These are phyloP conservation scores for Podospora australis DNA, from an alignment of 495 filamentous ascomycete genomes.

Conservation along the genomic window DNA sequence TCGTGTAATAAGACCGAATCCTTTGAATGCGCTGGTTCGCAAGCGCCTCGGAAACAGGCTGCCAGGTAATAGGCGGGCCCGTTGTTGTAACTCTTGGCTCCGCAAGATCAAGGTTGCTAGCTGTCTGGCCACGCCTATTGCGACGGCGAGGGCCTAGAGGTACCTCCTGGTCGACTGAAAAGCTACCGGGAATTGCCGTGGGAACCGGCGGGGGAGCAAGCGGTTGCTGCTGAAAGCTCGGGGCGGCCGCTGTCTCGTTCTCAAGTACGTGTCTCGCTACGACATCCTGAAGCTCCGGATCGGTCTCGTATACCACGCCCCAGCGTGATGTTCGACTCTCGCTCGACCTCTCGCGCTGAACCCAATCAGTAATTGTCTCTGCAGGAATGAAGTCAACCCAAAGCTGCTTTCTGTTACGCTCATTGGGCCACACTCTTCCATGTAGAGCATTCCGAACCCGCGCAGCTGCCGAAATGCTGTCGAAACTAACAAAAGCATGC, in stretches of 20 bases:
- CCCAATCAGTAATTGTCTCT: constrained; percentile 66
- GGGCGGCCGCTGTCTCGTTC: neutral
- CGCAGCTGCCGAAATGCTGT: constrained; percentile 60
- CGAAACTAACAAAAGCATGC: constrained; percentile 76
- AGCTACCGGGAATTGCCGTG: constrained; percentile 26
- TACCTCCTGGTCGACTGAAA: no score
- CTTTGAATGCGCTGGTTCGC: constrained; percentile 60
- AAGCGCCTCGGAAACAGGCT: constrained; percentile 45
- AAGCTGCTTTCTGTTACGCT: constrained; percentile 73
- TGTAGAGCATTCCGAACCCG: constrained; percentile 75
- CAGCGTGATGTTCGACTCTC: constrained; percentile 45
- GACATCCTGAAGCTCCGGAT: constrained; percentile 43
- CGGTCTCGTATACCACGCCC: constrained; percentile 46
- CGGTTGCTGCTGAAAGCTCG: constrained; percentile 9
- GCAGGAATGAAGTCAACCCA: constrained; percentile 90
- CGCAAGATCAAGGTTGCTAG: constrained; percentile 2
- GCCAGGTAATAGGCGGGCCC: constrained; percentile 34
- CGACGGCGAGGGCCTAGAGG: constrained; percentile 36
- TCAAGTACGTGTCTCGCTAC: constrained; percentile 16
- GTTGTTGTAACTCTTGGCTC: constrained; percentile 21
- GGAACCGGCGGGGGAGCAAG: constrained; percentile 28
- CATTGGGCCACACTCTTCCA: constrained; percentile 74
- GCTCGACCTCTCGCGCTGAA: constrained; percentile 54
- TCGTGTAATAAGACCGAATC: constrained; percentile 51
- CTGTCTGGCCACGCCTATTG: constrained; percentile 12